These are phyloP conservation scores for Daldinia vernicosa DNA, from an alignment of 495 filamentous ascomycete genomes.

Conservation along the genomic window DNA sequence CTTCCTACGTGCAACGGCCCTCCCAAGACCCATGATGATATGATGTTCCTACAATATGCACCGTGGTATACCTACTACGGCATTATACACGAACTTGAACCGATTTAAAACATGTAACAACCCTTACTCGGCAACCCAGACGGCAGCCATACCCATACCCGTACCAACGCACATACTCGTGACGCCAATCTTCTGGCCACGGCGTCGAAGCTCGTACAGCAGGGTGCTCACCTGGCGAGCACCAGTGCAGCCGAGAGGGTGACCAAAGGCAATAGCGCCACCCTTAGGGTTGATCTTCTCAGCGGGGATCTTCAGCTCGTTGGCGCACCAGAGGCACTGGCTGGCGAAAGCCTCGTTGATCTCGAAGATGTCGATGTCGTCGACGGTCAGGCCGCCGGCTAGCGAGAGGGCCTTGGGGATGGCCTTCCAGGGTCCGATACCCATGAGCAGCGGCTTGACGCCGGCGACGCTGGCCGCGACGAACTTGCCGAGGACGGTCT, in stretches of 20 bases:
- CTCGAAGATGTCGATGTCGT: conserved; percentile 96
- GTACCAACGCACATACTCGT: conserved; percentile 98
- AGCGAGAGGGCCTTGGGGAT: conserved; percentile 91
- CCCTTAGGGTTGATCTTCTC: conserved; percentile 97
- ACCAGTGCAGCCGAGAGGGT: conserved; percentile 94
- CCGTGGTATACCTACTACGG: neutral
- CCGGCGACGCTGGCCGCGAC: conserved; percentile 86
- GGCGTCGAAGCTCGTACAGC: conserved; percentile 85
- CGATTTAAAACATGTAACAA: neutral
- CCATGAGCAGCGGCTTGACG: conserved; percentile 94
- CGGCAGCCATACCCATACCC: conserved; percentile 95
- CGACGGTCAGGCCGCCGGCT: conserved; percentile 78
- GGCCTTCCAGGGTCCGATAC: conserved; percentile 92
- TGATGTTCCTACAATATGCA: conserved; percentile 5
- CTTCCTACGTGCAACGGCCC: conserved; percentile 2
- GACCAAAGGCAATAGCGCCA: conserved; percentile 97
- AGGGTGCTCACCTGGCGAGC: conserved; percentile 92
- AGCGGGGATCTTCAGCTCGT: conserved; percentile 81
- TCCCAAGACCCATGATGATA: conserved; percentile 10
- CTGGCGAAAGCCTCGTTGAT: conserved; percentile 99
- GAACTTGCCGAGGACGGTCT: conserved; percentile 87
- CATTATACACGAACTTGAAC: neutral
- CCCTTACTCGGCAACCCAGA: conserved; percentile 85
- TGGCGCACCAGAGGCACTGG: conserved; percentile 92
- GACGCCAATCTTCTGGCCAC: conserved; percentile 82